These are phyloP conservation scores for Stagonosporopsis rhizophila DNA, from an alignment of 2,329 filamentous ascomycete genomes.

Conservation along the genomic window DNA sequence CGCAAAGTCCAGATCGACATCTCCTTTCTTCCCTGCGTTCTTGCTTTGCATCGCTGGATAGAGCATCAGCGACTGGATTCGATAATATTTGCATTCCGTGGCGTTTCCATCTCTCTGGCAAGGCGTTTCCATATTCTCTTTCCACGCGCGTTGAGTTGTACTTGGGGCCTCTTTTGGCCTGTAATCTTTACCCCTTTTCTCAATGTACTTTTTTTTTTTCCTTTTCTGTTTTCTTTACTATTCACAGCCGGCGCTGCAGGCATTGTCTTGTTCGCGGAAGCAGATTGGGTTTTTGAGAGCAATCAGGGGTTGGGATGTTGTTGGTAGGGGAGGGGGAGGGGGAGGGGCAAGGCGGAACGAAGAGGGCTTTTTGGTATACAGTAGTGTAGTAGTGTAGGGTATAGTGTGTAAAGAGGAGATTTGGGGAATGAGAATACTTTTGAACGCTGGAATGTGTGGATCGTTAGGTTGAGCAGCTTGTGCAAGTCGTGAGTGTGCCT, in stretches of 20 bases:
- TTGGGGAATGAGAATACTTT: constrained; percentile 2
- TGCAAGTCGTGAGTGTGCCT: neutral
- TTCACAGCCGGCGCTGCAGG: constrained; percentile 11
- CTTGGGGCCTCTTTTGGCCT: neutral
- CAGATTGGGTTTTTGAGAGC: neutral
- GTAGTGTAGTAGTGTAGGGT: constrained; percentile 1
- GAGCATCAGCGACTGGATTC: constrained; percentile 14
- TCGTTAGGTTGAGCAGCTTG: neutral
- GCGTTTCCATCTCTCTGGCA: neutral
- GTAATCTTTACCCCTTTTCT: constrained; percentile 19
- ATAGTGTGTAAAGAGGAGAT: constrained; percentile 1
- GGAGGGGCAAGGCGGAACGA: too few species aligned
- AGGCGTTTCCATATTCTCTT: neutral
- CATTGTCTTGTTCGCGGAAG: neutral
- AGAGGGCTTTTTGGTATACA: neutral
- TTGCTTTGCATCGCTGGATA: constrained; percentile 20
- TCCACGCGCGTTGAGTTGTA: neutral
- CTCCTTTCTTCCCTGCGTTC: constrained; percentile 6
- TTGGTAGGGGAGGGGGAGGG: neutral
- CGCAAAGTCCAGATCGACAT: constrained; percentile 11
- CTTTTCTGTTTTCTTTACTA: neutral
- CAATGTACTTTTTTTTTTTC: constrained; percentile 5
- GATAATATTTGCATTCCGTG: constrained; percentile 20
- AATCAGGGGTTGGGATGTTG: neutral
- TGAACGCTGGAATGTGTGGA: neutral